Conservation (phyloP, 1,139 yeast genomes). For the Saccharomyces hybrid region DNA sequence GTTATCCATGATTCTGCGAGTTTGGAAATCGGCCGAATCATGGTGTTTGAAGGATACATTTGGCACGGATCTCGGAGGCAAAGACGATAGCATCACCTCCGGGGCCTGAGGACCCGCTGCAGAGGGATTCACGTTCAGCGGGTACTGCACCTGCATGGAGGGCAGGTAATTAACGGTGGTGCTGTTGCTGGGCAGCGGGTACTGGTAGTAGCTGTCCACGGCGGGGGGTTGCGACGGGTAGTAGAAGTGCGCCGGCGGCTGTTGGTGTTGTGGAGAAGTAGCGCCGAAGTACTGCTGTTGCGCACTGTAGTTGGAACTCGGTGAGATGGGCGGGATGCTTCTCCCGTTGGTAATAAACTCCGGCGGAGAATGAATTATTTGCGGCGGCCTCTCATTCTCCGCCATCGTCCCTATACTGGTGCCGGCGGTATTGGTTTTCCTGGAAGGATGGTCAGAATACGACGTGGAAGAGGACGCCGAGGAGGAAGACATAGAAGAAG, state of each 20-base stretch:
- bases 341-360: background rate
- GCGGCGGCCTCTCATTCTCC: background rate
- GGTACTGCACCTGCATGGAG: background rate
- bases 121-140: background rate
- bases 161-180: background rate
- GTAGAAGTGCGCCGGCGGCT: background rate
- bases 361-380: background rate
- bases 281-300: background rate
- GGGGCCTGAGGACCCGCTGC: background rate
- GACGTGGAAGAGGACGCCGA: slow-evolving; percentile 23
- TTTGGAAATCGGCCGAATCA: background rate
- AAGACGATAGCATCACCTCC: background rate
- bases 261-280: background rate
- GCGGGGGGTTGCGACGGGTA: background rate
- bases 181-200: background rate
- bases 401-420: background rate
- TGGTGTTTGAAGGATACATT: background rate
- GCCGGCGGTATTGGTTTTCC: slow-evolving; percentile 1
- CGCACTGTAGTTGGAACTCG: background rate
- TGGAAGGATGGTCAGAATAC: slow-evolving; percentile 47
- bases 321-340: background rate
- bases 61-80: background rate
- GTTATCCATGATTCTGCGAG: background rate
- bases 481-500: slow-evolving; percentile 3
- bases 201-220: background rate